These are phyloP conservation scores for Neopestalotiopsis rosae DNA, from an alignment of 2,329 filamentous ascomycete genomes.

Conservation along the genomic window DNA sequence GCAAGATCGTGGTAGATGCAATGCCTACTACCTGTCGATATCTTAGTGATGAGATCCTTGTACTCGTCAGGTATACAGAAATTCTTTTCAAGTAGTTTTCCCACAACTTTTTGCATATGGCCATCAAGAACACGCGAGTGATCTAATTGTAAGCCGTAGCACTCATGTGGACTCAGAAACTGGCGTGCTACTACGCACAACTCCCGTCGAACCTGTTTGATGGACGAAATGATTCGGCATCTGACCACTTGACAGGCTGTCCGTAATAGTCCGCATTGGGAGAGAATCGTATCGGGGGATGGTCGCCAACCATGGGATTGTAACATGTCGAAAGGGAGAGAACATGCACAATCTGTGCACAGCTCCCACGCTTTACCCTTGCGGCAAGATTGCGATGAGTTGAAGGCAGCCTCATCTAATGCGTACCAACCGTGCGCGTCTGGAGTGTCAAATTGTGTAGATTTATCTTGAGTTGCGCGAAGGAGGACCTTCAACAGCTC, in stretches of 20 bases:
- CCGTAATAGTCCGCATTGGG: background rate
- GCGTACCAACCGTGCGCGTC: background rate
- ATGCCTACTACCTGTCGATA: too few relatives aligned
- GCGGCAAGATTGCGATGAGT: background rate
- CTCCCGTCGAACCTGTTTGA: background rate
- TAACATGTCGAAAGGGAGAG: background rate
- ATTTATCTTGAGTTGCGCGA: background rate
- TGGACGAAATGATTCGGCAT: background rate
- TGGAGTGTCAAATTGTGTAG: background rate
- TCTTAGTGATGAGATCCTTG: background rate
- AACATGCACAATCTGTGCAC: background rate
- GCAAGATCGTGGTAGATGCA: background rate
- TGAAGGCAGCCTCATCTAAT: background rate
- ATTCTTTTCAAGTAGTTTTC: background rate
- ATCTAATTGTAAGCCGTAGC: background rate
- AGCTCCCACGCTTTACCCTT: background rate
- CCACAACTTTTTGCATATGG: background rate
- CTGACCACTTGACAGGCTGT: background rate
- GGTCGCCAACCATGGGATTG: background rate
- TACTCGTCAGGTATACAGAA: background rate
- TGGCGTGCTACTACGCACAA: background rate
- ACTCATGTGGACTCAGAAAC: background rate
- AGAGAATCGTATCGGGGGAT: background rate
- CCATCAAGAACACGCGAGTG: background rate
- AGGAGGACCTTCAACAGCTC: background rate